Conservation (phyloP, 179 eudicot species). For the Beta macrorhiza region DNA sequence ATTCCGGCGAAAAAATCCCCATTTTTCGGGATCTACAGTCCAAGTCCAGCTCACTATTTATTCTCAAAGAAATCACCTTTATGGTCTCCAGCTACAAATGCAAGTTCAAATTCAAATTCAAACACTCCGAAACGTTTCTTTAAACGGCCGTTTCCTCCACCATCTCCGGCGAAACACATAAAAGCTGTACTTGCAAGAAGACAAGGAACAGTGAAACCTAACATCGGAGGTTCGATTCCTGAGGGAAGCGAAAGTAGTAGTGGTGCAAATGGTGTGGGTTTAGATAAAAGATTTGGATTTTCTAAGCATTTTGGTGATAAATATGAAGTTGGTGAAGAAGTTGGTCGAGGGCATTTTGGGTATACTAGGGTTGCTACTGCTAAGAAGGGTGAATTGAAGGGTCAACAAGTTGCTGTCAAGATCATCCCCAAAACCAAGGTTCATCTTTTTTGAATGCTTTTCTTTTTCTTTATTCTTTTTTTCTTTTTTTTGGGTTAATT, state of each 20-base stretch:
- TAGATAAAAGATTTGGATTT: constrained; percentile 80
- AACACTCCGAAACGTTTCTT: constrained; percentile 62
- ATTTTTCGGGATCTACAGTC: constrained; percentile 70
- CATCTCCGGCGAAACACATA: constrained; percentile 82
- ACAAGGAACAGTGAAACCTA: constrained; percentile 57
- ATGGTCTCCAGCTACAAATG: constrained; percentile 38
- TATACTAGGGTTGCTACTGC: constrained; percentile 63
- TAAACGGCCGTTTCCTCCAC: constrained; percentile 65
- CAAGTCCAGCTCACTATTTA: constrained; percentile 78
- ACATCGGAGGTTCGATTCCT: constrained; percentile 37
- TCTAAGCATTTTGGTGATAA: constrained; percentile 53
- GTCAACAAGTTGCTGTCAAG: constrained; percentile 72
- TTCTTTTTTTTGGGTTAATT: neutral
- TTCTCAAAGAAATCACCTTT: constrained; percentile 77
- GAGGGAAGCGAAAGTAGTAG: constrained; percentile 45
- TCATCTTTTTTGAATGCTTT: neutral
- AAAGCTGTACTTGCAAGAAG: constrained; percentile 52
- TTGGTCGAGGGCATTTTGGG: constrained; percentile 93
- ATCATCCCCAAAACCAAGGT: constrained; percentile 85
- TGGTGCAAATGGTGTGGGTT: constrained; percentile 25
- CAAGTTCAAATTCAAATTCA: constrained; percentile 38
- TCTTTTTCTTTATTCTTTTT: neutral
- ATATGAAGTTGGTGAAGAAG: constrained; percentile 76
- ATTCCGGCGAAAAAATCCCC: constrained; percentile 56
- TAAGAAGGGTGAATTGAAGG: constrained; percentile 70